Base-by-base conservation (phyloP, 2,329 filamentous ascomycete species). In the Thelonectria discophora region DNA sequence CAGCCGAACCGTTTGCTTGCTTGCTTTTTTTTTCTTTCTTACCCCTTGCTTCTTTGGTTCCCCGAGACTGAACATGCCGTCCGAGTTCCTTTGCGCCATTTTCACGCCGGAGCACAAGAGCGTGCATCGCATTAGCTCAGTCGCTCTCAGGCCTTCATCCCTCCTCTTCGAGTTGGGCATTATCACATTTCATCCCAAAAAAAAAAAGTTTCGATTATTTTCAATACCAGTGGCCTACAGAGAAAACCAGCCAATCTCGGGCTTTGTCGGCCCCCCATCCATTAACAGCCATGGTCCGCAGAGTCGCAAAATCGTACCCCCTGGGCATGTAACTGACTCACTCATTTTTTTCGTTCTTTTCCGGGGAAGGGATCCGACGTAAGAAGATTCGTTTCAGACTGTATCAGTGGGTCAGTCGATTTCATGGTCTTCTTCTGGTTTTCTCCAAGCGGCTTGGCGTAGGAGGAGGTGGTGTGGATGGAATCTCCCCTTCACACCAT, bases 51-150 rank as follows among this genome's bases (percentile, higher is more conserved):
- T 47, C 37, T 61, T 66, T 64, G 34, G 61, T 56, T 63, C 55
- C 57, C 40, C 37, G 55, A 52, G 21, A 39, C 55, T 48, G 52
- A 62, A 40, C 55, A 18, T 46, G 39, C 42, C 51, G 67, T 49
- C 52, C 61, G 48, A 50, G 24, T 58, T 58, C 56, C 57, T 30
- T 67, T 67, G 58, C 62, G 54, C 59, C 62, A 64, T 69, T 65
- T 72, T 72, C 70, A 72, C 70, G 70, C 58, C 45, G 24, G 49
- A 66, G 51, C 59, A 64, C 50, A 55, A 42, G 63, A 68, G 53
- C 69, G 68, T 72, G 70, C 69, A 69, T 60, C 39, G 52, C 58
- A 61, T 58, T 58, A 55, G 55, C 57, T 54, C 60, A n/a, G 59
- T 63, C 39, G 46, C 60, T 55, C 58, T 62, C 62, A 57, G 54